Evolutionary conservation across 345 rosid genomes (phyloP).

Genomic region (Crucihimalaya himalaica): DNA sequence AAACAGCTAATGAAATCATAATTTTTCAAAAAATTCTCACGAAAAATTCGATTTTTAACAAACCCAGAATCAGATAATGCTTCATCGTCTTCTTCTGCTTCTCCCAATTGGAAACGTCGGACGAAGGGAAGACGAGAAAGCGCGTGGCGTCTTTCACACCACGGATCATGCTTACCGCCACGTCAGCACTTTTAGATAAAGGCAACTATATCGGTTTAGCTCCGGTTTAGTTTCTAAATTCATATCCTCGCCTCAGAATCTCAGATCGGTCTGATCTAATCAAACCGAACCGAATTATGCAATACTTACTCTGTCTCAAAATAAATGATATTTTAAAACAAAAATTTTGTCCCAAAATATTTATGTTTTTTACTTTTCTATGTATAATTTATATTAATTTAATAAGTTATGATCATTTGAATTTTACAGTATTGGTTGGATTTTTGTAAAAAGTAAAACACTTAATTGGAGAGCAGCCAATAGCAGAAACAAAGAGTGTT

Average conservation of each 20-base stretch:
- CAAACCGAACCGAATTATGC: neutral
- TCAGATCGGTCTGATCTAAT: neutral
- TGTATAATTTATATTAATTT: too few species aligned
- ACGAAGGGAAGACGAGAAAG: slow-evolving; percentile 26
- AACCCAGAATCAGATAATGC: slow-evolving; percentile 7
- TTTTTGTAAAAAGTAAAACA: too few species aligned
- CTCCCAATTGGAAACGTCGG: slow-evolving; percentile 8
- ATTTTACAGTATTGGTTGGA: too few species aligned
- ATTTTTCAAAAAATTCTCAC: neutral
- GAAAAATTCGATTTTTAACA: neutral
- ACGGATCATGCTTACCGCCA: slow-evolving; percentile 31
- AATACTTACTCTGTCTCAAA: too few species aligned
- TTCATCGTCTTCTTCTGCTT: slow-evolving; percentile 20
- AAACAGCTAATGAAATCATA: slow-evolving; percentile 33
- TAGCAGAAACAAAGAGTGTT: too few species aligned
- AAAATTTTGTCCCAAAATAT: too few species aligned
- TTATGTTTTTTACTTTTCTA: too few species aligned
- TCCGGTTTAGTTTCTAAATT: neutral
- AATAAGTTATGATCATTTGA: too few species aligned
- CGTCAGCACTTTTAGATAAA: slow-evolving; percentile 31
- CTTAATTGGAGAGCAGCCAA: too few species aligned
- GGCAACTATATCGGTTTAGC: neutral
- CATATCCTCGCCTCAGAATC: neutral
- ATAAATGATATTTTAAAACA: too few species aligned
- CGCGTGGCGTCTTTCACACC: slow-evolving; percentile 38